Evolutionary conservation across 495 filamentous ascomycete species (phyloP).

Genomic region (Haplographium delicatum): DNA sequence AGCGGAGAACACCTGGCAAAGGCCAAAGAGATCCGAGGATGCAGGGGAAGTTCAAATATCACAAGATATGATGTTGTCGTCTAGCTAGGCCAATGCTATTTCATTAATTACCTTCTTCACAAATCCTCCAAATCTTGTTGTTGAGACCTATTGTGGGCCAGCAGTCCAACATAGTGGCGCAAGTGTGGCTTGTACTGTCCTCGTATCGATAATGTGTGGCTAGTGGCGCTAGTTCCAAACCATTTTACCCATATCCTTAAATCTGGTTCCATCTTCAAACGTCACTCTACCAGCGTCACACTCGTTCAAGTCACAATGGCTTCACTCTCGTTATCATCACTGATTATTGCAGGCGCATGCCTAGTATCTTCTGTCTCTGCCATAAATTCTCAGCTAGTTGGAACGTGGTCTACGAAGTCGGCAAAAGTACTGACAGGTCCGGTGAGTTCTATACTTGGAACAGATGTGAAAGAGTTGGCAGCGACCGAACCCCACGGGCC

Average conservation of each 20-base stretch:
- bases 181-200: too few species aligned
- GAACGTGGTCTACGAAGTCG: conserved; percentile 77
- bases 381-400: conserved; percentile 47
- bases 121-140: too few species aligned
- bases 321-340: conserved; percentile 19
- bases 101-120: too few species aligned
- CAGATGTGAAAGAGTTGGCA: conserved; percentile 12
- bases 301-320: conserved; percentile 18
- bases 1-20: too few species aligned
- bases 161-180: too few species aligned
- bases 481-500: conserved; percentile 1
- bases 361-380: conserved; percentile 25
- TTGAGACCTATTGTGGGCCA: too few species aligned
- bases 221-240: neutral
- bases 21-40: too few species aligned
- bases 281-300: neutral
- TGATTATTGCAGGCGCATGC: conserved; percentile 26
- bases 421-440: conserved; percentile 67
- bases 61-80: too few species aligned
- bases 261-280: conserved; percentile 6
- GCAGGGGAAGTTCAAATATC: too few species aligned
- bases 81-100: too few species aligned
- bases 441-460: conserved; percentile 42
- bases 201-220: conserved; percentile 1
- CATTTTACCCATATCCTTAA: conserved; percentile 5